Base-by-base conservation (phyloP, 2,329 filamentous ascomycete species). In the Penicillium sp. region DNA sequence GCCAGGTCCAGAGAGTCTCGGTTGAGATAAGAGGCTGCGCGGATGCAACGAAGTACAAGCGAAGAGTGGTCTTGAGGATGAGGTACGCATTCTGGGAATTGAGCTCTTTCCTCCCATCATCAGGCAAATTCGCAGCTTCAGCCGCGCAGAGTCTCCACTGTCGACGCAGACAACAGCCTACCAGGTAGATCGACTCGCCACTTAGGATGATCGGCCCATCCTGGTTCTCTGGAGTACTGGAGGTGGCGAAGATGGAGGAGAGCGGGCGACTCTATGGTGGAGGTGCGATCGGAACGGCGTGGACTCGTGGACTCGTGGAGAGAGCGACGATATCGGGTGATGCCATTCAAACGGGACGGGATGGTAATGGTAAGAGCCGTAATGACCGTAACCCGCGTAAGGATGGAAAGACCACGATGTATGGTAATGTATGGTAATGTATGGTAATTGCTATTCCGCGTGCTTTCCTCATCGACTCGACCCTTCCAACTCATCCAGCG, bases 131-230 rank as follows among this genome's bases (percentile, higher is more conserved):
- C 25, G n/a, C 45, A 48, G 28, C 15, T 35, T 48, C 14, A 25
- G 17, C 5, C 15, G 10, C 15, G n/a, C 25, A 48, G 47, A 35
- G 17, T 35, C 28, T 34, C 47, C 47, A 49, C 45, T 10, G 54
- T 43, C 14, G 17, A 41, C 14, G 28, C 51, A 55, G 42, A 17
- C 28, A 43, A 49, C 5, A 50, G 31, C 31, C 31, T 31, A 31
- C 5, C 25, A 31, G 28, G 7, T 48, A 52, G 54, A 57, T 60
- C 56, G 37, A 58, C 35, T 60, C 53, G 58, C 58, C 58, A 60
- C 58, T 28, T 20, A 39, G 35, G 22, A 37, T 57, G 54, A 54
- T 56, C 58, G 53, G 53, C 28, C 38, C 14, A 47, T 20, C 15
- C 20, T 12, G 14, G 12, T 20, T 41, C 22, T 34, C 28, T 39